A percentile compares a stretch with the other conserved stretches of the same genome.
phyloP scores from a whole-genome alignment of 2,329 filamentous ascomycete genomes.

The Incumbomyces lentus region DNA sequence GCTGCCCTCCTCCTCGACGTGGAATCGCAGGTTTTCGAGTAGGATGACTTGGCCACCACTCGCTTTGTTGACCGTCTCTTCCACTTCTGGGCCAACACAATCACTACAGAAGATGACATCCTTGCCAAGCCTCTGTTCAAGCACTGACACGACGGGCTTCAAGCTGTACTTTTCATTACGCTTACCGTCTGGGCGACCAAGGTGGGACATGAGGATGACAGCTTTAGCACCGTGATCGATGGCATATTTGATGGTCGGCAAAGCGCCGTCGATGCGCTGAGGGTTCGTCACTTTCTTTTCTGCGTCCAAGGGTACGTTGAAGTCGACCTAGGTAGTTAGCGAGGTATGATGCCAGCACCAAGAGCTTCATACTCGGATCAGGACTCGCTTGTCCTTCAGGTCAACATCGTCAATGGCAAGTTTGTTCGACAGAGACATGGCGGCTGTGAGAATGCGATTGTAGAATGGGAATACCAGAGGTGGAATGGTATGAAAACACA shows the following conservation, averaged over 20 bases:
- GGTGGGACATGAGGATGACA: conserved; percentile 95
- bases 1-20: conserved; percentile 95
- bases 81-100: conserved; percentile 79
- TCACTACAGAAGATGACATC: conserved; percentile 81
- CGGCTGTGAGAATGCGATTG: too few relatives aligned
- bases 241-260: conserved; percentile 92
- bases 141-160: conserved; percentile 79
- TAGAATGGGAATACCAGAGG: too few relatives aligned
- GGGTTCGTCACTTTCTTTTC: conserved; percentile 95
- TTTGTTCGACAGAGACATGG: conserved; percentile 97
- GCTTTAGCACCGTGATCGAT: conserved; percentile 82
- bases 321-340: conserved; percentile 65
- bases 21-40: conserved; percentile 96
- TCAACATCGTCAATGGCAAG: conserved; percentile 93
- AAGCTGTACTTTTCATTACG: conserved; percentile 88
- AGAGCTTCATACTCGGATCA: conserved; percentile 69
- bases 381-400: conserved; percentile 94
- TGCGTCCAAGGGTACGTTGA: conserved; percentile 94
- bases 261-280: conserved; percentile 92
- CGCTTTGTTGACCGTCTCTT: conserved; percentile 78
- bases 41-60: conserved; percentile 73
- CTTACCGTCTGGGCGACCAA: conserved; percentile 88
- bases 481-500: too few relatives aligned
- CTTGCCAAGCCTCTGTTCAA: conserved; percentile 80
- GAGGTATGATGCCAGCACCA: background rate